Base-by-base conservation (phyloP, 139 green algal species). In the Chlamydomonas incerta region DNA sequence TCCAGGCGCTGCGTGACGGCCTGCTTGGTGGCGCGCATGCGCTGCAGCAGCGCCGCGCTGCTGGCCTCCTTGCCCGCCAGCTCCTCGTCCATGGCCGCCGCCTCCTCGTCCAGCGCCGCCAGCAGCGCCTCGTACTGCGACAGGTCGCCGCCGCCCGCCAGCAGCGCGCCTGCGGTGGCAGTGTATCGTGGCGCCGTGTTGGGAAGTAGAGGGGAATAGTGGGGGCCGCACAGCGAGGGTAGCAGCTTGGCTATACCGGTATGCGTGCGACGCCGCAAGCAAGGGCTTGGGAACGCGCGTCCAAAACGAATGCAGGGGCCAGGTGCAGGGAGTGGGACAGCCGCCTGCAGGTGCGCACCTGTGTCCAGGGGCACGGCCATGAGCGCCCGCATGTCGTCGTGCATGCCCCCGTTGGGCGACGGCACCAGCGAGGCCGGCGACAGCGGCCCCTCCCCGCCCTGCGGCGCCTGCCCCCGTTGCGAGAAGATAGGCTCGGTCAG, bases 91-190 rank as follows among this genome's bases (percentile, higher is more conserved):
- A 86, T 57, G 31, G 74, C 66, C 24, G 57, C 50, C 26, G 80
- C 68, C 80, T 86, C 80, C 80, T 86, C 80, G 55, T 86, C 80
- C 66, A 86, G 80, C 5, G 80, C 80, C 24, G 80, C 80, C 68
- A 86, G 67, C 29, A 86, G 80, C n/a, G 80, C 68, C 52, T 86
- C 80, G 80, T 86, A 86, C 68, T 86, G 80, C 17, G 68, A 65
- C 26, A 79, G 0, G 26, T 77, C 80, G 26, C 52, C 68, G 2
- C 6, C 11, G 33, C 50, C 67, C 11, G 80, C 34, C 55, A 86
- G 68, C 26, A 86, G 52, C 18, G 80, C 52, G 13, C 80, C 80
- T 86, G 65, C 1, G 17, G 31, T 70, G 52, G 24, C 41, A 50
- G 8, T 5, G 41, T 8, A 50, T 5, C 6, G 41, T 5, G 41